Evolutionary conservation across 23 red algal species (phyloP), one percentile per base, ranked within the genome.

Genomic region (Gracilaria caudata): DNA sequence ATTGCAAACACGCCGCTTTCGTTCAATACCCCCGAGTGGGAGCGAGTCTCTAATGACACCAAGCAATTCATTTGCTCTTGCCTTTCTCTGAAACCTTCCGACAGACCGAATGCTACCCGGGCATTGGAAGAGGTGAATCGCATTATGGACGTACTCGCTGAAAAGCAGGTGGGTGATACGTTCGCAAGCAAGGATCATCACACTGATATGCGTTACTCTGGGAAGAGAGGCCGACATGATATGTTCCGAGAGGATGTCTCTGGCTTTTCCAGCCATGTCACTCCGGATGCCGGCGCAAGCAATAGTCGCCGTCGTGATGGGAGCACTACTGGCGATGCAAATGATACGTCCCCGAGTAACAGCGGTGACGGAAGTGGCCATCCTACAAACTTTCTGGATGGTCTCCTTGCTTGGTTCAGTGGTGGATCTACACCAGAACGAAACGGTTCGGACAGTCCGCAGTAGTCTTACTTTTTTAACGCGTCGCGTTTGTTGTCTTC

Each of bases 21-120:
- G 41, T 91, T 91, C 51, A 51, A 74, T 24, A 45, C 36, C 2
- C 39, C 76, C 33, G 87, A 91, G 47, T 91, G 76, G 87, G 77
- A 60, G 32, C 11, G 64, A 26, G 87, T 91, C 2, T 76, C 77
- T 20, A 47, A 81, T 12, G 77, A 82, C 58, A 82, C 78, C 8
- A 81, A 82, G 61, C 33, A 21, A 20, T 76, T 91, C 14, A 82
- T 91, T 21, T 17, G 68, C 21, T 20, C 30, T n/a, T 57, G 43
- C 13, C 36, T 91, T 28, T 51, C 37, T 56, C 38, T 59, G 2
- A 70, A 74, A 7, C 38, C 87, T 17, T 47, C 75, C 35, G 78
- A 91, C 11, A 26, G 87, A 6, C 87, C 87, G 4, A 57, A 54
- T 53, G 87, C 87, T 6, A 25, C 72, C 1, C 51, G 51, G 3